Percentiles rank a stretch among this genome's conserved stretches.
phyloP scores from a whole-genome alignment of 2,329 filamentous ascomycete species.

The Helicocarpus griseus region DNA sequence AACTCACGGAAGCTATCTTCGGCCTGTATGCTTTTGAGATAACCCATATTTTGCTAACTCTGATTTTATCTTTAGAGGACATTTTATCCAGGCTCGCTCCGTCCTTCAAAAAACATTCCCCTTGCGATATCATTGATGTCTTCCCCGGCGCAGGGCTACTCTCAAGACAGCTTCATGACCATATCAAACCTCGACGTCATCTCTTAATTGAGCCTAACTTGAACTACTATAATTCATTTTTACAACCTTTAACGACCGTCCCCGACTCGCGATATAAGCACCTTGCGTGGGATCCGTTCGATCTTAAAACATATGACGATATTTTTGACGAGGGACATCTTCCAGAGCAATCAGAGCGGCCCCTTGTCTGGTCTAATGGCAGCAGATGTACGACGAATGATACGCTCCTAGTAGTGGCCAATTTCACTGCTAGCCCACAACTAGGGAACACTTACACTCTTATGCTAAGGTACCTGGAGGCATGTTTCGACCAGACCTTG shows the following conservation, averaged over 20 bases:
- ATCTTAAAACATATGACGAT: slow-evolving; percentile 46
- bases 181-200: slow-evolving; percentile 69
- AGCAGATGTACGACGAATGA: slow-evolving; percentile 51
- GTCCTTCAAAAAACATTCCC: slow-evolving; percentile 58
- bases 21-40: neutral
- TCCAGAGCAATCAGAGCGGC: slow-evolving; percentile 42
- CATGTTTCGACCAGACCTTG: slow-evolving; percentile 48
- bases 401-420: slow-evolving; percentile 62
- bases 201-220: slow-evolving; percentile 67
- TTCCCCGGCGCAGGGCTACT: slow-evolving; percentile 73
- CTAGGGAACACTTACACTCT: slow-evolving; percentile 46
- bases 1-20: neutral
- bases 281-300: slow-evolving; percentile 45
- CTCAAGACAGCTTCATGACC: slow-evolving; percentile 65
- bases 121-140: slow-evolving; percentile 79
- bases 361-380: slow-evolving; percentile 24
- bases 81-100: slow-evolving; percentile 59
- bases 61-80: slow-evolving; percentile 43
- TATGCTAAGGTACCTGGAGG: slow-evolving; percentile 50
- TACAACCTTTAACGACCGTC: slow-evolving; percentile 47
- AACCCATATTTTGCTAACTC: neutral
- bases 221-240: slow-evolving; percentile 49
- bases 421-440: slow-evolving; percentile 51
- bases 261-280: slow-evolving; percentile 41
- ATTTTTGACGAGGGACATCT: slow-evolving; percentile 32